These are phyloP conservation scores for Boletus tomentosulus DNA, from an alignment of 768 basidiomycete genomes.

Conservation along the genomic window DNA sequence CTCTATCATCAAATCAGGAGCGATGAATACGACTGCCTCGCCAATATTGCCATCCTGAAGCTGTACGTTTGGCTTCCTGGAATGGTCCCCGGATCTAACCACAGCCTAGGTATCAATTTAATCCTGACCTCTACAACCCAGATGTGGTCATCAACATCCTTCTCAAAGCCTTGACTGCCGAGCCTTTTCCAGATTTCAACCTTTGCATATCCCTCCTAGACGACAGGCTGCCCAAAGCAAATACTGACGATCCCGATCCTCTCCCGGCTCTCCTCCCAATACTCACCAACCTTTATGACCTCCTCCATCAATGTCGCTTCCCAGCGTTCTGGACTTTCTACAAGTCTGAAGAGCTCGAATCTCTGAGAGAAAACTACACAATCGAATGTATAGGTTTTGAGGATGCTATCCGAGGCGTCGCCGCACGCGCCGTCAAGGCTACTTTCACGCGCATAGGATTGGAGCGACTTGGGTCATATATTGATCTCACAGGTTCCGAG, in stretches of 20 bases:
- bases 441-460: slow-evolving; percentile 72
- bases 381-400: slow-evolving; percentile 82
- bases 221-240: slow-evolving; percentile 53
- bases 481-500: slow-evolving; percentile 62
- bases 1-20: slow-evolving; percentile 90
- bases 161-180: slow-evolving; percentile 81
- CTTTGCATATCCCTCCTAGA: slow-evolving; percentile 92
- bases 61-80: slow-evolving; percentile 46
- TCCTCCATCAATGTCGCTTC: slow-evolving; percentile 82
- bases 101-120: slow-evolving; percentile 83
- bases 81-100: neutral
- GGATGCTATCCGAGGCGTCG: slow-evolving; percentile 75
- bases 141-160: slow-evolving; percentile 95
- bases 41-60: slow-evolving; percentile 93
- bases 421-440: slow-evolving; percentile 69
- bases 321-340: slow-evolving; percentile 81
- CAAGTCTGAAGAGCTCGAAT: slow-evolving; percentile 63
- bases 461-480: slow-evolving; percentile 65
- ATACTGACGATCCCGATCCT: slow-evolving; percentile 78
- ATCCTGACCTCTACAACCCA: slow-evolving; percentile 86
- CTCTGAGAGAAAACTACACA: slow-evolving; percentile 81
- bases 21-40: slow-evolving; percentile 90
- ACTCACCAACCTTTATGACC: slow-evolving; percentile 60
- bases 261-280: slow-evolving; percentile 65
- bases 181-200: slow-evolving; percentile 89